Conservation (phyloP, 805 yeast species). For the Candida manassasensis region DNA sequence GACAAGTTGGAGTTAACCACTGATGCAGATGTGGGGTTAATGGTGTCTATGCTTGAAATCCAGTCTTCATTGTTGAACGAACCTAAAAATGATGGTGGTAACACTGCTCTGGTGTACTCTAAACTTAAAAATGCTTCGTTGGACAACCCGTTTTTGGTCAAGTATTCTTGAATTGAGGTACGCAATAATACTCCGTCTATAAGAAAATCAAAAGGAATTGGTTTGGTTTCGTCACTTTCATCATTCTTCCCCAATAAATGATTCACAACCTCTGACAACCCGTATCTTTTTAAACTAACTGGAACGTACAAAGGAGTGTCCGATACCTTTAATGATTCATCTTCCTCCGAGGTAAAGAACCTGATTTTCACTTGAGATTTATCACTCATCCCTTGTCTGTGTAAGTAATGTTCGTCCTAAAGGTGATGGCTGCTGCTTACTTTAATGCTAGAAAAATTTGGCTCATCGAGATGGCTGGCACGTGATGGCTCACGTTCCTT, state of each 20-base stretch:
- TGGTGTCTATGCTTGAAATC: slow-evolving; percentile 72
- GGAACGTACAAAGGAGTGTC: slow-evolving; percentile 89
- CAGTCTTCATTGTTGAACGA: slow-evolving; percentile 92
- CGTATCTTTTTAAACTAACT: slow-evolving; percentile 77
- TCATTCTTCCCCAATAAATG: slow-evolving; percentile 56
- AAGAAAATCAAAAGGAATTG: slow-evolving; percentile 90
- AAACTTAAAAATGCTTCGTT: slow-evolving; percentile 72
- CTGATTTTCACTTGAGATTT: slow-evolving; percentile 74
- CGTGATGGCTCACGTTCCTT: no score
- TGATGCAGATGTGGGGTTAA: slow-evolving; percentile 29
- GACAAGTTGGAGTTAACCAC: slow-evolving; percentile 19
- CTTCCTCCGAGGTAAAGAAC: slow-evolving; percentile 82
- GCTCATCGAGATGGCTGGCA: no score
- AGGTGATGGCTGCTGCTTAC: no score
- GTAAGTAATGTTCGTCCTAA: no score
- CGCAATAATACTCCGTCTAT: slow-evolving; percentile 80
- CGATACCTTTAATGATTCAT: slow-evolving; percentile 59
- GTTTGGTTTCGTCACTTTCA: slow-evolving; percentile 40
- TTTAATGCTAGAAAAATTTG: no score
- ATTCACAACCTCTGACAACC: slow-evolving; percentile 91
- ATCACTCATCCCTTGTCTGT: slow-evolving; percentile 24
- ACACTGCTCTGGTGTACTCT: slow-evolving; percentile 87
- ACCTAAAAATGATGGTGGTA: slow-evolving; percentile 91
- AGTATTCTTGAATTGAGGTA: slow-evolving; percentile 73
- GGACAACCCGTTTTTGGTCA: slow-evolving; percentile 71